Percentiles rank a stretch among this genome's conserved stretches.
Conservation (phyloP, 2,329 filamentous ascomycete species). For the Penicillium thymicola region DNA sequence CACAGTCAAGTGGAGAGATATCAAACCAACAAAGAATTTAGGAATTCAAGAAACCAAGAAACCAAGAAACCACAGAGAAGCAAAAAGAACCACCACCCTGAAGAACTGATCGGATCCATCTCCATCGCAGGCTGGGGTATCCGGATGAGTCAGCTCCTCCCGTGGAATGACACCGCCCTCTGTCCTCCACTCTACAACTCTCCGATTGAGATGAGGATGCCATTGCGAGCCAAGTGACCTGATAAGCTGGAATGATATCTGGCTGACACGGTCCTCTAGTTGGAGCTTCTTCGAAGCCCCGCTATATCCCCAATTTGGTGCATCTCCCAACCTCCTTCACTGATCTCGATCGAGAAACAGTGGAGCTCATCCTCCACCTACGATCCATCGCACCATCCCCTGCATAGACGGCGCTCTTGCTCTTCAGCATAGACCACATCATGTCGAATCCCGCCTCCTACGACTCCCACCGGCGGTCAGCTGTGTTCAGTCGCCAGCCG, state of each 20-base stretch:
- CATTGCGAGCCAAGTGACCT: slow-evolving; percentile 38
- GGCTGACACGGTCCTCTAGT: slow-evolving; percentile 36
- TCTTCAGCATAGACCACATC: slow-evolving; percentile 15
- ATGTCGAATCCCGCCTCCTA: slow-evolving; percentile 49
- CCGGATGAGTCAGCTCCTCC: slow-evolving; percentile 4
- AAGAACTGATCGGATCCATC: slow-evolving; percentile 4
- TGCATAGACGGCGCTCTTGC: slow-evolving; percentile 10
- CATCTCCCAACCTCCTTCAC: slow-evolving; percentile 1
- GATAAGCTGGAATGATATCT: slow-evolving; percentile 21
- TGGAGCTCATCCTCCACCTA: slow-evolving; percentile 18
- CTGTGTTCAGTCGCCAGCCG: slow-evolving; percentile 47
- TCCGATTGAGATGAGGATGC: slow-evolving; percentile 18
- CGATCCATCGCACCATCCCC: slow-evolving; percentile 13
- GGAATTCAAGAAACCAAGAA: neutral
- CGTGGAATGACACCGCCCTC: slow-evolving; percentile 3
- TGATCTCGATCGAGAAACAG: slow-evolving; percentile 4
- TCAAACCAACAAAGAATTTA: neutral
- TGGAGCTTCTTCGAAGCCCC: slow-evolving; percentile 44
- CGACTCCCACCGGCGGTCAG: slow-evolving; percentile 50
- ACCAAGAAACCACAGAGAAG: neutral
- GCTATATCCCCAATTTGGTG: slow-evolving; percentile 24
- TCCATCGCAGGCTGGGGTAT: slow-evolving; percentile 2
- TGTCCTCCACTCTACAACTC: slow-evolving; percentile 3
- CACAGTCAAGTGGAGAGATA: neutral
- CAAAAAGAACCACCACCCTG: neutral